Evolutionary conservation across 331 rosid species (phyloP), one percentile per base, ranked within the genome.

Genomic region (Dryas integrifolia): DNA sequence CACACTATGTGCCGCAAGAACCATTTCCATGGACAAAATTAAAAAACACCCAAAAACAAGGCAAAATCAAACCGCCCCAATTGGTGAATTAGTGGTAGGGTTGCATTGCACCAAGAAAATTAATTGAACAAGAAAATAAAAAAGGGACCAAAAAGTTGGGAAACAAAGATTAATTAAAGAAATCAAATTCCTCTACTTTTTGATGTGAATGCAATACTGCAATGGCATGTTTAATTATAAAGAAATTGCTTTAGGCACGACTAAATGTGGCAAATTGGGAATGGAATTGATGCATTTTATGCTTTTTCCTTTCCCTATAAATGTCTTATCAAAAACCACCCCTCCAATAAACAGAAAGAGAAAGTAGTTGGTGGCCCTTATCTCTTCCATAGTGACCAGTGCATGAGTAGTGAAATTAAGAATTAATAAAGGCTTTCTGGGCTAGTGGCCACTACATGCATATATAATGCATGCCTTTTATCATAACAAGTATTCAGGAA

Each of bases 51-150:
- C 8, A 57, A 66, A 16, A 72, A 65, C 58, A 72, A 13, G 69
- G 68, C 66, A 72, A 45, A 70, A 74, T 69, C 56, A 79, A 53
- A 76, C 85, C 80, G 85, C 79, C 85, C 90, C 81, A 77, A 41
- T 68, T 69, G 73, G 57, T 69, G 72, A 45, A 65, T n/a, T 55
- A 81, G 82, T 79, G 78, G 76, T 44, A 51, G 21, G 55, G 43
- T 49, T 55, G 52, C 75, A 56, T 45, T 65, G 61, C 47, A 70
- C 57, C 67, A 30, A 73, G 69, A 71, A 24, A 41, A 55, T 38
- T 41, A 79, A 76, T 67, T 77, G 49, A 76, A 60, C 53, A 15
- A 67, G 12, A 39, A 43, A 38, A 58, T 24, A 76, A 46, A 44
- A 14, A 15, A 35, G 57, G 58, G 51, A 50, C 65, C 53, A 67